Conservation (phyloP, 768 basidiomycete species). For the Cystobasidium tubakii region DNA sequence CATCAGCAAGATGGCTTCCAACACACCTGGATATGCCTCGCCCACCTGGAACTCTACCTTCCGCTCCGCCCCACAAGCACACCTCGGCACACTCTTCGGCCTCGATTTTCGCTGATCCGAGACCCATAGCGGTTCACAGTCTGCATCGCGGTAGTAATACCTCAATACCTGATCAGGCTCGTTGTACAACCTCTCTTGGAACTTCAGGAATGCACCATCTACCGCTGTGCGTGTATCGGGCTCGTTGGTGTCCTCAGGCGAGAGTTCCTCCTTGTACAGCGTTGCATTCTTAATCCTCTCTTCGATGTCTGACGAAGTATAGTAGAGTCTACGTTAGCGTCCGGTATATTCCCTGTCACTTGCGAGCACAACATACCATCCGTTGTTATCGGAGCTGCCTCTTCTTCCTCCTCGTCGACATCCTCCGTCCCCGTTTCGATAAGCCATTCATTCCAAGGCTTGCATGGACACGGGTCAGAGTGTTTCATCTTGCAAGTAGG, state of each 20-base stretch:
- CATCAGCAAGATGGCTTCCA: too few species aligned
- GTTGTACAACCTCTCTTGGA: constrained; percentile 43
- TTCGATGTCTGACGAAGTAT: constrained; percentile 7
- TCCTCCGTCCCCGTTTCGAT: constrained; percentile 33
- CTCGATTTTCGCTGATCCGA: constrained; percentile 20
- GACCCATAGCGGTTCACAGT: constrained; percentile 19
- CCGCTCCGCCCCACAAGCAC: constrained; percentile 14
- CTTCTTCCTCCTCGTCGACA: constrained; percentile 21
- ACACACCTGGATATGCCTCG: too few species aligned
- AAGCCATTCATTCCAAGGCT: constrained; percentile 33
- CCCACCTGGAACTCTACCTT: constrained; percentile 43
- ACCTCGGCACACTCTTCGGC: not conserved
- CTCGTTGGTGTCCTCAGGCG: constrained; percentile 38
- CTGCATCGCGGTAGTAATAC: constrained; percentile 32
- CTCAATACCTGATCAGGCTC: constrained; percentile 44
- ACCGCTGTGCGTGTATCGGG: constrained; percentile 41
- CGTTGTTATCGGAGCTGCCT: not conserved
- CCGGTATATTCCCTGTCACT: too few species aligned
- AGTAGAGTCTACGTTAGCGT: too few species aligned
- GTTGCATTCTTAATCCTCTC: constrained; percentile 6
- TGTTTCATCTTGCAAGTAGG: constrained; percentile 31
- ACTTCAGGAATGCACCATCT: constrained; percentile 42
- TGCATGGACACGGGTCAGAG: not conserved
- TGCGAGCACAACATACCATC: not conserved
- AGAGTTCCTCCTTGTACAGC: constrained; percentile 20